These are phyloP conservation scores for Rubia peregrina DNA, from an alignment of 305 asterid genomes.

Conservation along the genomic window DNA sequence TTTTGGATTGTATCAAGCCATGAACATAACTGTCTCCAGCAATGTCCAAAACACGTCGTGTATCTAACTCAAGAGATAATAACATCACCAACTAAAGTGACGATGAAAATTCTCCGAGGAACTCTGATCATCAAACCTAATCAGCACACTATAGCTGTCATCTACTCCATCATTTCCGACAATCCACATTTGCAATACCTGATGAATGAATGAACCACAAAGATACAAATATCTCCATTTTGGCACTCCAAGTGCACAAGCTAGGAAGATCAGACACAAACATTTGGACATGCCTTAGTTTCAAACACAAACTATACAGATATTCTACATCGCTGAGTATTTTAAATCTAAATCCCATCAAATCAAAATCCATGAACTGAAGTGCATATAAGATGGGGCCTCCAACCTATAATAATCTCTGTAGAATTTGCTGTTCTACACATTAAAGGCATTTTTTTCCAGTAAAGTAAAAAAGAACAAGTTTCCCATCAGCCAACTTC, in stretches of 20 bases:
- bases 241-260: conserved; percentile 84
- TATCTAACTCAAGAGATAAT: conserved; percentile 91
- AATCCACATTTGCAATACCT: conserved; percentile 80
- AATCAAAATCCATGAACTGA: too few relatives aligned
- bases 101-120: conserved; percentile 71
- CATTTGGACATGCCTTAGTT: not conserved
- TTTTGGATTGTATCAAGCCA: conserved; percentile 83
- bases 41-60: conserved; percentile 94
- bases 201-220: conserved; percentile 85
- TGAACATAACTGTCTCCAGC: conserved; percentile 97
- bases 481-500: conserved; percentile 2
- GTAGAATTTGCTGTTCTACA: not conserved
- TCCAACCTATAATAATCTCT: too few relatives aligned
- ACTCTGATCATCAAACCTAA: conserved; percentile 63
- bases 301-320: not conserved
- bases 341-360: too few relatives aligned
- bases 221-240: conserved; percentile 93
- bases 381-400: too few relatives aligned
- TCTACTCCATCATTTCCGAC: conserved; percentile 88
- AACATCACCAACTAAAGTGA: conserved; percentile 61
- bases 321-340: not conserved
- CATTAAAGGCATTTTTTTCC: not conserved
- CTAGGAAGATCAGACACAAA: not conserved
- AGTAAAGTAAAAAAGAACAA: not conserved
- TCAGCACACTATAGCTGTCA: conserved; percentile 68